Evolutionary conservation across 768 basidiomycete genomes (phyloP), one percentile per base, ranked within the genome.

Genomic region (Hirschioporus abietinus): DNA sequence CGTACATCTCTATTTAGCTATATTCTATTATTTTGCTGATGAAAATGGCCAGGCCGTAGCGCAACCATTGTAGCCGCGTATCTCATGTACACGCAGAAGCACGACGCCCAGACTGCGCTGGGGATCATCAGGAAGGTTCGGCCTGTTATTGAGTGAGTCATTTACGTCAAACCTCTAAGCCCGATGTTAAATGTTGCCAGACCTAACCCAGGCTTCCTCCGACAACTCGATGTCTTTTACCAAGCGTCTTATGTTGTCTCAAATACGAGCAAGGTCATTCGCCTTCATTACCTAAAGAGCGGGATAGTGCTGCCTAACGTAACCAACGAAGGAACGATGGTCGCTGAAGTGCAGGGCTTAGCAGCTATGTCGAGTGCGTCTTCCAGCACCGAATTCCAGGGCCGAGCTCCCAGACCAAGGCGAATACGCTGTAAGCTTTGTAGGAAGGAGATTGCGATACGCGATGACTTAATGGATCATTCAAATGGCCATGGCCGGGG

Each of bases 381-480:
- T 30, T 30, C 30, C 30, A 30, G 8, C 8, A 30, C 30, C 30
- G 30, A 30, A 30, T 2, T 30, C 8, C 30, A 30, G 8, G 30
- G 30, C 30, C 30, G 30, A 30, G 30, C 30, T 30, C 30, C 30
- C 30, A 30, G 30, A 30, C 30, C 20, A 52, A 83, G 82, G 6
- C 80, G 81, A 52, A 81, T 87, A 57, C 85, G 95, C 73, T 97
- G 95, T 77, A 95, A 92, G 77, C 93, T 91, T 88, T 96, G 95
- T 81, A 83, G 60, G 72, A 88, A 89, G 67, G 93, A 94, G 71
- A 82, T 98, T 18, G 95, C 95, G 0, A 86, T 91, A 0, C 83
- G 91, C 20, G 93, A 95, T 73, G 92, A 97, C 74, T 93, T 98
- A 92, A 84, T 95, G 60, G 92, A 95, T 75, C 94, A 96, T 71